Evolutionary conservation across 2,329 filamentous ascomycete species (phyloP), one percentile per base, ranked within the genome.

Genomic region (Cercospora nicotianae): DNA sequence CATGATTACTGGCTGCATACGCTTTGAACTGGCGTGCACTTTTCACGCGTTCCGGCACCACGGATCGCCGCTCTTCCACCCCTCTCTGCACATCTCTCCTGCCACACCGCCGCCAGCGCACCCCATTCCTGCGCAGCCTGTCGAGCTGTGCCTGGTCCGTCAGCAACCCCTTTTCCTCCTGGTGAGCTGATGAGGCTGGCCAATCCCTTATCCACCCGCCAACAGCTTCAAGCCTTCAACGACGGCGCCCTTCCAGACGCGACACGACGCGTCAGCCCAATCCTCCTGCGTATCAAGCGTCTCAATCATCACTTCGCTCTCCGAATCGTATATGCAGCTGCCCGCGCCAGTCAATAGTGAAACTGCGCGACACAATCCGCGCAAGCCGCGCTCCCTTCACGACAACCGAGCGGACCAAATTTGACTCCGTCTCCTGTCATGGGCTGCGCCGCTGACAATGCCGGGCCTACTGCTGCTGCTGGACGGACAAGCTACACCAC

Each of bases 401-500:
- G 2, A n/a, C 6, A n/a, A 8, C 36, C 36, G 36, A 16, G 36
- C 36, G 36, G 36, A 42, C 6, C 36, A 42, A 30, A 26, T 12
- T 31, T 39, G 18, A 12, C 45, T 51, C 57, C 57, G 16, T 39
- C 57, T 51, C 45, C 45, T 23, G 45, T 51, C 45, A 51, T 51
- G 45, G 18, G 20, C 45, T 20, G 45, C 45, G 20, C 45, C 45
- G 45, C 20, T 23, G 45, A 51, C 20, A 23, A 23, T 23, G 18
- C 45, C 45, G 42, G 4, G 7, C 39, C 28, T 33, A 18, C 12
- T 16, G 51, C 30, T n/a, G 30, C 42, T 12, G 45, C 60, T 16
- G 33, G 33, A 42, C 53, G 39, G 10, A 65, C 65, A 5, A 66
- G 68, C 39, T 55, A 18, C 12, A 10, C 67, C 39, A 65, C 23